Percentiles rank a stretch among this genome's conserved stretches.
Conservation (phyloP, 805 yeast species). For the Myxozyma neotropica region DNA sequence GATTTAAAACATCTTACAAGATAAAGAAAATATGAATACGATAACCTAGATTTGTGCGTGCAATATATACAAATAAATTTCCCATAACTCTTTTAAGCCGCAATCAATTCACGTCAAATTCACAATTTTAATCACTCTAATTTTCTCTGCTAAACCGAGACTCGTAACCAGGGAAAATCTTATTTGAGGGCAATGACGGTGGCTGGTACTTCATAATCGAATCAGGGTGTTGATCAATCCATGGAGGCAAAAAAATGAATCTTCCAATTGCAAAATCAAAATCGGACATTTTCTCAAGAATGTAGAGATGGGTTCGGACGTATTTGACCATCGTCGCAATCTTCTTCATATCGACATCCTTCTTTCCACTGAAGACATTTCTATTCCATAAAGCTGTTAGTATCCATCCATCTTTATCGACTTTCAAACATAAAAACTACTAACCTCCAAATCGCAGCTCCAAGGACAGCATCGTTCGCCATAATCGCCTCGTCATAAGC, state of each 20-base stretch:
- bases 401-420: neutral
- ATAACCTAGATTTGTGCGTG: neutral
- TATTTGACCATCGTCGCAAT: conserved; percentile 89
- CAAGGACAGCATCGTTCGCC: conserved; percentile 58
- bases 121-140: too few relatives aligned
- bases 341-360: conserved; percentile 76
- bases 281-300: conserved; percentile 81
- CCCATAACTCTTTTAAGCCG: neutral
- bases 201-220: conserved; percentile 25
- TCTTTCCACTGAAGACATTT: conserved; percentile 78
- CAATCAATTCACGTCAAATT: too few relatives aligned
- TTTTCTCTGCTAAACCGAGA: conserved; percentile 22
- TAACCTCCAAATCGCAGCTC: conserved; percentile 47
- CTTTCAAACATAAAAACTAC: neutral
- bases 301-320: conserved; percentile 85
- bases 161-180: conserved; percentile 31
- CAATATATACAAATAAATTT: neutral
- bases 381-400: conserved; percentile 44
- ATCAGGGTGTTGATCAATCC: conserved; percentile 64
- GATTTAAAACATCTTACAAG: neutral
- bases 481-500: conserved; percentile 93
- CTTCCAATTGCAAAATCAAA: conserved; percentile 92
- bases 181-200: conserved; percentile 24
- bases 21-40: neutral
- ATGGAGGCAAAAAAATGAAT: conserved; percentile 81